Evolutionary conservation across 495 filamentous ascomycete genomes (phyloP).

Genomic region (Hyphodiscus hymeniophilus): DNA sequence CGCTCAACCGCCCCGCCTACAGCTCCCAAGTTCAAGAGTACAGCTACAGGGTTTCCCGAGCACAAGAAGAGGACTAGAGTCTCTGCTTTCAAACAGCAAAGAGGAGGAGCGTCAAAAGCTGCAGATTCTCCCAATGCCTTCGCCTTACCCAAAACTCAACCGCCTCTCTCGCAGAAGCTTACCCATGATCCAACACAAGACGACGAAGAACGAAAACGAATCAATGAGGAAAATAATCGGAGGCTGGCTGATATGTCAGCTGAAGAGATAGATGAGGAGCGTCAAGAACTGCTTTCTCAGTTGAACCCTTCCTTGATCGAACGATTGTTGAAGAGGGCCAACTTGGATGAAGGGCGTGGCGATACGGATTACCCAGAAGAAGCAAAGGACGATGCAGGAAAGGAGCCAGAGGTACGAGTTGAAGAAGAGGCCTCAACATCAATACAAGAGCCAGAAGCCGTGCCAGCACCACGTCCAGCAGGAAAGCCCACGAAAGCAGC

Average conservation of each 20-base stretch:
- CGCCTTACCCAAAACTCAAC: slow-evolving; percentile 3
- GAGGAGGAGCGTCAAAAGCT: slow-evolving; percentile 10
- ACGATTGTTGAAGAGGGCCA: slow-evolving; percentile 68
- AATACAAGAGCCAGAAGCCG: slow-evolving; percentile 10
- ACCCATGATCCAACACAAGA: slow-evolving; percentile 19
- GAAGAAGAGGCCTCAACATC: background rate
- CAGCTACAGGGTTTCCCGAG: slow-evolving; percentile 72
- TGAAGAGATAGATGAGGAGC: slow-evolving; percentile 69
- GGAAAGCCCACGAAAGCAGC: slow-evolving; percentile 18
- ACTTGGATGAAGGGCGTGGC: slow-evolving; percentile 52
- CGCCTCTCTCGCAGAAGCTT: background rate
- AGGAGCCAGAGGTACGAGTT: background rate
- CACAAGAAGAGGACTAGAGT: slow-evolving; percentile 67
- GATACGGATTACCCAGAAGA: slow-evolving; percentile 15
- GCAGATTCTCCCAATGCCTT: slow-evolving; percentile 3
- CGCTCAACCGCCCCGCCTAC: slow-evolving; percentile 53
- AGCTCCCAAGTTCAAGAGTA: slow-evolving; percentile 49
- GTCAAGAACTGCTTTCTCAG: slow-evolving; percentile 59
- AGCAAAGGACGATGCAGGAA: background rate
- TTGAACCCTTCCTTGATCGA: slow-evolving; percentile 67
- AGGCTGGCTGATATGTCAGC: slow-evolving; percentile 71
- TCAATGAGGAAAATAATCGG: slow-evolving; percentile 74
- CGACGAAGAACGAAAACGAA: slow-evolving; percentile 54
- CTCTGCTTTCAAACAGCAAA: slow-evolving; percentile 70
- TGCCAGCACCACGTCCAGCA: slow-evolving; percentile 20